Conservation (phyloP, 2,329 filamentous ascomycete species). For the Xylariales sp. region DNA sequence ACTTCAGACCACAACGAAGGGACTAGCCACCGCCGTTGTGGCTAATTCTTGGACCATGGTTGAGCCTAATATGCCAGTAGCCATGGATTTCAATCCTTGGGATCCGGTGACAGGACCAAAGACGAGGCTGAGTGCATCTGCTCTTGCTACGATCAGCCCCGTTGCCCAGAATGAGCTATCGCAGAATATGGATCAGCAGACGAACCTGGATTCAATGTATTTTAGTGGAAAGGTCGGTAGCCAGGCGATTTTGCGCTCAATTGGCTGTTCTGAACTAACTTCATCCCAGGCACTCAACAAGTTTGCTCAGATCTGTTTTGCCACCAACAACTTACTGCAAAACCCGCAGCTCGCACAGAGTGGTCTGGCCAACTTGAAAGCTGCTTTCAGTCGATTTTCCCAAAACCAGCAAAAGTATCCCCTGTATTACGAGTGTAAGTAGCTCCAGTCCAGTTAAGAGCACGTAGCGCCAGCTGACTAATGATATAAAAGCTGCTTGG, state of each 20-base stretch:
- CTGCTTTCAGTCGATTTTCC: slow-evolving; percentile 61
- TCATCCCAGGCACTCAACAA: slow-evolving; percentile 61
- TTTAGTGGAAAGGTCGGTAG: slow-evolving; percentile 72
- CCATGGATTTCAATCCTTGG: slow-evolving; percentile 80
- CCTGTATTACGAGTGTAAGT: slow-evolving; percentile 59
- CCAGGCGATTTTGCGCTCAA: too few relatives aligned
- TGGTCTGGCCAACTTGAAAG: slow-evolving; percentile 59
- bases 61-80: slow-evolving; percentile 66
- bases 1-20: slow-evolving; percentile 82
- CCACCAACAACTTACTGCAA: slow-evolving; percentile 58
- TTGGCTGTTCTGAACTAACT: too few relatives aligned
- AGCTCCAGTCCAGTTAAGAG: not conserved
- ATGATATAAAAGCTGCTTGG: slow-evolving; percentile 60
- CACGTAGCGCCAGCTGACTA: slow-evolving; percentile 11
- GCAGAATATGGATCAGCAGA: slow-evolving; percentile 70
- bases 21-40: slow-evolving; percentile 66
- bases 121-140: slow-evolving; percentile 43
- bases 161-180: slow-evolving; percentile 69
- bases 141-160: slow-evolving; percentile 54
- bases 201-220: slow-evolving; percentile 83
- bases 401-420: slow-evolving; percentile 65
- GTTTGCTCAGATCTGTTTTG: slow-evolving; percentile 66
- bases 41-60: slow-evolving; percentile 74
- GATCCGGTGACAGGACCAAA: slow-evolving; percentile 46
- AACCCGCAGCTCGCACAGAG: slow-evolving; percentile 52